Evolutionary conservation across 192 early-diverging fungal genomes (phyloP).

Genomic region (Coemansia sp.): DNA sequence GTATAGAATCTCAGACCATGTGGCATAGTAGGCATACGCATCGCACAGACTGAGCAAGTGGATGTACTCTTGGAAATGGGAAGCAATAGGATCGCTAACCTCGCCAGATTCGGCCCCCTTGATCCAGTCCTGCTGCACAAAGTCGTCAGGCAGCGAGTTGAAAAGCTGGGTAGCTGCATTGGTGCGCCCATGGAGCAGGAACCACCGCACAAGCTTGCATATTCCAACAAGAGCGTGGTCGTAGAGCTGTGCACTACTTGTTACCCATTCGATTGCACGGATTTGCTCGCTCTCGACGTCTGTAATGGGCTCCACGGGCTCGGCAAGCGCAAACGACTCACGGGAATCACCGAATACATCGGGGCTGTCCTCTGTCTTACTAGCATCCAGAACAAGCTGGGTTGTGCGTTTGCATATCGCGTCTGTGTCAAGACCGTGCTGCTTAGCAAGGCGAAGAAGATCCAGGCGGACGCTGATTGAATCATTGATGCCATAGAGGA

Average conservation of each 20-base stretch:
- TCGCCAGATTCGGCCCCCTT: slow-evolving; percentile 8
- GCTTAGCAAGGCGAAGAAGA: slow-evolving; percentile 47
- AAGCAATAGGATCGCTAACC: background rate
- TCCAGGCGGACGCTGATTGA: slow-evolving; percentile 34
- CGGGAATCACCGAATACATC: background rate
- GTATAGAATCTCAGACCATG: slow-evolving; percentile 47
- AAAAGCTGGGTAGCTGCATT: slow-evolving; percentile 52
- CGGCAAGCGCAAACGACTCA: slow-evolving; percentile 25
- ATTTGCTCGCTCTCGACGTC: slow-evolving; percentile 45
- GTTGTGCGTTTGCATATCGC: slow-evolving; percentile 50
- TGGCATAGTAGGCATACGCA: slow-evolving; percentile 38
- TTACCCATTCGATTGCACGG: slow-evolving; percentile 63
- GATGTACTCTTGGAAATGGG: slow-evolving; percentile 51
- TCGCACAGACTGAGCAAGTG: slow-evolving; percentile 52
- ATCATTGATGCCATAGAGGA: slow-evolving; percentile 47
- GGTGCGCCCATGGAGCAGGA: slow-evolving; percentile 56
- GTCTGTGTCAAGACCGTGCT: slow-evolving; percentile 44
- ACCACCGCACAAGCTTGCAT: slow-evolving; percentile 57
- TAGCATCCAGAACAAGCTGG: slow-evolving; percentile 20
- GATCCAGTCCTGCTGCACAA: slow-evolving; percentile 51
- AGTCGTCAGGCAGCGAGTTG: slow-evolving; percentile 51
- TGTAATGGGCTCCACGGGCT: slow-evolving; percentile 29
- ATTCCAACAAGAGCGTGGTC: slow-evolving; percentile 46
- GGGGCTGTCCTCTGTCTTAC: background rate
- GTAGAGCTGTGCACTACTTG: slow-evolving; percentile 48